A percentile compares a stretch with the other conserved stretches of the same genome.
Conservation (phyloP, 108 stramenopile species). For the Epipyxis sp. region DNA sequence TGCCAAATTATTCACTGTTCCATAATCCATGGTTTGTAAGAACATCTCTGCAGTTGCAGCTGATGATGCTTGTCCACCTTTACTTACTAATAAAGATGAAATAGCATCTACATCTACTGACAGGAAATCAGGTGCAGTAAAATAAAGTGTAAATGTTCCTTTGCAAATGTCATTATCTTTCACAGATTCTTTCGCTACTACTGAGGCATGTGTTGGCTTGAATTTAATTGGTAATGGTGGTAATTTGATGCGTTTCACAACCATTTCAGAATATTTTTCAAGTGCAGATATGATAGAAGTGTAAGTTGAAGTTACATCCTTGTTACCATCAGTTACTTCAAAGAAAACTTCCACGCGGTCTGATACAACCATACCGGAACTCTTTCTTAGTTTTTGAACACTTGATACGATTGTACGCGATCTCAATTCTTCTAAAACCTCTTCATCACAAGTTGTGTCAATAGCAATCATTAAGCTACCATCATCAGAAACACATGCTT, state of each 20-base stretch:
- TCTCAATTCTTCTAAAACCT: constrained; percentile 77
- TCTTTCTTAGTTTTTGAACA: constrained; percentile 94
- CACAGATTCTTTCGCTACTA: neutral
- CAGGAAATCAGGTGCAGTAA: neutral
- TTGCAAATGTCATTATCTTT: constrained; percentile 4
- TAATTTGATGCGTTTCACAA: neutral
- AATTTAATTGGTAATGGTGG: neutral
- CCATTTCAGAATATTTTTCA: neutral
- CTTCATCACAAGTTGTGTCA: constrained; percentile 90
- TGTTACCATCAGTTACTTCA: constrained; percentile 38
- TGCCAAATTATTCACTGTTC: neutral
- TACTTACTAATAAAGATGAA: no score
- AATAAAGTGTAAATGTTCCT: neutral
- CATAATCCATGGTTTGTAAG: no score
- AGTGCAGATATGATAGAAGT: constrained; percentile 52
- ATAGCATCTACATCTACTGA: no score
- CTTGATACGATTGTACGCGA: constrained; percentile 89
- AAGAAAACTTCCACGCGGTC: constrained; percentile 87
- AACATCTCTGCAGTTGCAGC: no score
- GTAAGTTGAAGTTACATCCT: constrained; percentile 66
- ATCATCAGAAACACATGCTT: constrained; percentile 70
- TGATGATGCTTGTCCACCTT: no score
- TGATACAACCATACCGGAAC: constrained; percentile 72
- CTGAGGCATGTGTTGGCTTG: neutral
- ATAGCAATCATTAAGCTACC: constrained; percentile 87